Evolutionary conservation across 2,329 filamentous ascomycete species (phyloP), one percentile per base, ranked within the genome.

Genomic region (Myriosclerotinia duriaeana): DNA sequence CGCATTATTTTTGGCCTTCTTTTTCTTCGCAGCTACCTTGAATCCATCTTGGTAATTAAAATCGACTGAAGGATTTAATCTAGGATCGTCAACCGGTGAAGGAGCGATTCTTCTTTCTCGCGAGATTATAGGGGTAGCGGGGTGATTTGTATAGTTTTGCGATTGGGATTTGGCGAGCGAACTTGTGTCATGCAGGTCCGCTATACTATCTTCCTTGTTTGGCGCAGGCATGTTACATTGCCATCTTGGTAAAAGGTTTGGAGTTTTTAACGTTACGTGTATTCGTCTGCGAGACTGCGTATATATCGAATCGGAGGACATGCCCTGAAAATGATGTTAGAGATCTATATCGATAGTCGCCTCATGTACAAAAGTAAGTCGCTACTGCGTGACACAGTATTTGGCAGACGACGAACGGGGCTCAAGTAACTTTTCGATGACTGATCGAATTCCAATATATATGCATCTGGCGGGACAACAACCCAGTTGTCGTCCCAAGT

Each of bases 11-110:
- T 84, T 85, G 70, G 84, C 69, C 48, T 74, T 74, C 5, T n/a
- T 48, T 76, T 83, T 87, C 76, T 84, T 85, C 70, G 84, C 82
- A 48, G 80, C 82, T 73, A 88, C 82, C 62, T 80, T 79, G 77
- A 81, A 85, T 59, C 81, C 83, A 53, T 84, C 79, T 63, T 82
- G 77, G 36, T 81, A 84, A 30, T 79, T 79, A 67, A 90, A 85
- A 73, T 91, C 87, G 61, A 91, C 78, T 40, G 79, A 77, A 26
- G 78, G 74, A 50, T 78, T 75, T 71, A 78, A 77, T 48, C 75
- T 78, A n/a, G 82, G 82, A 70, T 85, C 82, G 52, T 70, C 70
- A 44, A 86, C 77, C 7, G 85, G 72, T 72, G 77, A 73, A 50
- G 70, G 64, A 46, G 71, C 69, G 44, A 68, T 58, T 67, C 63